Evolutionary conservation across 768 basidiomycete genomes (phyloP), one percentile per base, ranked within the genome.

Genomic region (Sarcodon aspratus): DNA sequence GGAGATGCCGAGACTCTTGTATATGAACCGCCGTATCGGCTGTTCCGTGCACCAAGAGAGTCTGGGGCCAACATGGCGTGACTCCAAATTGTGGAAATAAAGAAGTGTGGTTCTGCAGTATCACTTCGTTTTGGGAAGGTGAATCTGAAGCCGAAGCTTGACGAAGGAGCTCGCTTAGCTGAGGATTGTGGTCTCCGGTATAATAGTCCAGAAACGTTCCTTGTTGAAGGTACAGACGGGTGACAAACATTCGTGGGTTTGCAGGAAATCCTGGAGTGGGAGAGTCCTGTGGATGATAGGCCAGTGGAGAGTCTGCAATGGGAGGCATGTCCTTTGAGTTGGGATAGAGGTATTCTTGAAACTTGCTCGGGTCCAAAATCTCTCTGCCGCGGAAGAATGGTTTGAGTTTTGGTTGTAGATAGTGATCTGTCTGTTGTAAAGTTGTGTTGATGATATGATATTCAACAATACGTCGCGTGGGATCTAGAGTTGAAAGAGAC

Each of bases 181-280:
- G 76, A 17, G 71, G 68, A 11, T 55, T 56, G 46, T 69, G 63
- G 10, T 44, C 44, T 11, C 70, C 69, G 0, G 79, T 78, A 55
- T 71, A 76, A 54, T 81, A 82, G 60, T 85, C 81, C 1, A 82
- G 55, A 42, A 65, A 74, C 3, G 57, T 58, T 13, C 80, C 83
- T 13, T 75, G 65, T 57, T 85, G 82, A 17, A 80, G 63, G 51
- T 77, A 81, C 9, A 83, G 62, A 4, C 78, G 69, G 11, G 69
- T 60, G 38, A 84, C 64, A 13, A 72, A 65, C 79, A 78, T 79
- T 38, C 82, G 74, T 5, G 76, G 75, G 54, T 80, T 79, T 1
- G 77, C 73, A 4, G 81, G 80, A 54, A 71, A 77, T 11, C 79
- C 78, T 0, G 80, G 79, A 2, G 69, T 78, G 8, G 58, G 63